phyloP scores from a whole-genome alignment of 306 rosid species.

The barrel medic (Medicago truncatula) region DNA sequence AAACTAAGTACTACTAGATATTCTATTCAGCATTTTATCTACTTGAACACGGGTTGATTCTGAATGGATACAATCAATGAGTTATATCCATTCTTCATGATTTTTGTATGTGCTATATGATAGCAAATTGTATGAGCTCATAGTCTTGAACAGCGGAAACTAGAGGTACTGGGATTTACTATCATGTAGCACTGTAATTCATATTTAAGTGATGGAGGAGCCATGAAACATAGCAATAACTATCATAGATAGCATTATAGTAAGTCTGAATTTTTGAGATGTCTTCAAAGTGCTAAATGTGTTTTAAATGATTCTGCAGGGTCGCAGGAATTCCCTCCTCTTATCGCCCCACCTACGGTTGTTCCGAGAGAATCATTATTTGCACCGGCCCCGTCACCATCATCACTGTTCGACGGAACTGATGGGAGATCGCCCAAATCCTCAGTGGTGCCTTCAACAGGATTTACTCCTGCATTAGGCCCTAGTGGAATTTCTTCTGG shows the following conservation, averaged over 20 bases:
- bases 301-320: constrained; percentile 60
- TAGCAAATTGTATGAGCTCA: not conserved
- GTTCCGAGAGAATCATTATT: constrained; percentile 54
- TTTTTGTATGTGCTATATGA: not conserved
- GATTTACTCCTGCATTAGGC: constrained; percentile 69
- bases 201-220: constrained; percentile 19
- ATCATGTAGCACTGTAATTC: constrained; percentile 12
- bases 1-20: not conserved
- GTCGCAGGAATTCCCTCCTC: constrained; percentile 74
- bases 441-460: constrained; percentile 62
- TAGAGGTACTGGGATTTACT: not conserved
- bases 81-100: not conserved
- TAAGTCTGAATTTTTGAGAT: not conserved
- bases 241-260: not conserved
- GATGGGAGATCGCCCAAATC: constrained; percentile 57
- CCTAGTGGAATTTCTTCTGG: constrained; percentile 70
- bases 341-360: constrained; percentile 78
- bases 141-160: not conserved
- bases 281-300: constrained; percentile 32
- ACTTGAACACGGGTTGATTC: constrained; percentile 3
- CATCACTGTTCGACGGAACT: constrained; percentile 63
- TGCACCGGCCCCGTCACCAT: constrained; percentile 82
- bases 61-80: not conserved
- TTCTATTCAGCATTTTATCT: not conserved
- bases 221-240: not conserved